Base-by-base conservation (phyloP, 2,329 filamentous ascomycete species). In the Diaporthe aspalathi region DNA sequence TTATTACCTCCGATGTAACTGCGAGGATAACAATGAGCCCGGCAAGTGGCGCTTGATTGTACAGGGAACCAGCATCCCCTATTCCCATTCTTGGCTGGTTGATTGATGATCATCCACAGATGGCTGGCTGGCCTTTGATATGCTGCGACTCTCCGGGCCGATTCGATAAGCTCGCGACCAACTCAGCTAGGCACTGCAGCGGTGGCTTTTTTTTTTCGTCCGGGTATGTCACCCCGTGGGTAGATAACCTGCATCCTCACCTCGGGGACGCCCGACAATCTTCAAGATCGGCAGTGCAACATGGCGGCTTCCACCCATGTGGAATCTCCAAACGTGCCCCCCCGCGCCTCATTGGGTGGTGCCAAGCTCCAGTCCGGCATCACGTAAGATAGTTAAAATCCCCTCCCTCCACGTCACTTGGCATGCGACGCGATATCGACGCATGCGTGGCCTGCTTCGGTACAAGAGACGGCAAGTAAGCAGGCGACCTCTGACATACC, bases 201-300 rank as follows among this genome's bases (percentile, higher is more conserved):
- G 50, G 49, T 56, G 67, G 54, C 20, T 16, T 27, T 9, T n/a
- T 9, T n/a, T 20, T 38, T 45, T 50, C 2, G 11, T 49, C 60
- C 27, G 2, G 45, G 56, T 2, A 53, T 66, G 57, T 54, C 45
- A 29, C 57, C 50, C 43, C 12, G 40, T 27, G 7, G 8, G 22
- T 38, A 66, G 68, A 70, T 70, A 70, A 66, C 43, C 16, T 38
- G 6, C 52, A 27, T 38, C 11, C 52, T 35, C 60, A 27, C 29
- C 27, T 38, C 68, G 68, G 60, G 17, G 32, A 54, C 49, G 43
- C 29, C 32, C 63, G 63, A 43, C 24, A 45, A 70, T 70, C 67
- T 72, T 57, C 70, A 66, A 70, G 60, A 70, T 60, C 57, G 52
- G 47, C 57, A 67, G 16, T 29, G 40, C 68, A 50, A 47, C 12